Conservation (phyloP, 2,329 filamentous ascomycete species). For the Cladosporium sp. region DNA sequence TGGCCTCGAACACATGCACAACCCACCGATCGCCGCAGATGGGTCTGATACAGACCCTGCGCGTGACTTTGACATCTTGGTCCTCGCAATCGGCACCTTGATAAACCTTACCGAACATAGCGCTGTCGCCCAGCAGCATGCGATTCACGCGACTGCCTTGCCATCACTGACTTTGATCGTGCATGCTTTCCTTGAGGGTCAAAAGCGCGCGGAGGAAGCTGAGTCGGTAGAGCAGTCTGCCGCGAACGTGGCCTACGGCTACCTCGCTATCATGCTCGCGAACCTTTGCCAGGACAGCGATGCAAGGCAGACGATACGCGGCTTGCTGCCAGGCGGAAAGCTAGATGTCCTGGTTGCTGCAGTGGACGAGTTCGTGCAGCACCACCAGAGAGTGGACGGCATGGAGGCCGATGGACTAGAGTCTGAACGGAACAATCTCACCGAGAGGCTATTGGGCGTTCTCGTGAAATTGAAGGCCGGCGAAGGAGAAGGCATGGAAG, state of each 20-base stretch:
- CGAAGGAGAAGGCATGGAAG: constrained; percentile 6
- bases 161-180: constrained; percentile 31
- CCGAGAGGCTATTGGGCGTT: constrained; percentile 56
- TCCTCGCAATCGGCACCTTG: constrained; percentile 77
- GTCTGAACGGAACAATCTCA: constrained; percentile 53
- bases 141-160: background rate
- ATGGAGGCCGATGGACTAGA: constrained; percentile 52
- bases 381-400: constrained; percentile 62
- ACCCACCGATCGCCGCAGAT: background rate
- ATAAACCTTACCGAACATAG: constrained; percentile 88
- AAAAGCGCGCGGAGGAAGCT: constrained; percentile 51
- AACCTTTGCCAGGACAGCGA: constrained; percentile 68
- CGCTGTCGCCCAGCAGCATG: constrained; percentile 52
- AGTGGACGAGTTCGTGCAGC: constrained; percentile 63
- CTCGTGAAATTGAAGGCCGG: constrained; percentile 41
- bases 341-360: constrained; percentile 57
- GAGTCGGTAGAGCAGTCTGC: constrained; percentile 71
- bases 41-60: constrained; percentile 44
- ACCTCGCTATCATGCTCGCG: constrained; percentile 80
- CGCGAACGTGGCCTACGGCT: constrained; percentile 81
- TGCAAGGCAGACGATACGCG: constrained; percentile 40
- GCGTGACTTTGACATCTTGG: constrained; percentile 65
- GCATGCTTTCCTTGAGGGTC: constrained; percentile 34
- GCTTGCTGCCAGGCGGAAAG: constrained; percentile 49
- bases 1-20: constrained; percentile 34